phyloP scores from a whole-genome alignment of 345 rosid genomes.

The Dimocarpus longan region DNA sequence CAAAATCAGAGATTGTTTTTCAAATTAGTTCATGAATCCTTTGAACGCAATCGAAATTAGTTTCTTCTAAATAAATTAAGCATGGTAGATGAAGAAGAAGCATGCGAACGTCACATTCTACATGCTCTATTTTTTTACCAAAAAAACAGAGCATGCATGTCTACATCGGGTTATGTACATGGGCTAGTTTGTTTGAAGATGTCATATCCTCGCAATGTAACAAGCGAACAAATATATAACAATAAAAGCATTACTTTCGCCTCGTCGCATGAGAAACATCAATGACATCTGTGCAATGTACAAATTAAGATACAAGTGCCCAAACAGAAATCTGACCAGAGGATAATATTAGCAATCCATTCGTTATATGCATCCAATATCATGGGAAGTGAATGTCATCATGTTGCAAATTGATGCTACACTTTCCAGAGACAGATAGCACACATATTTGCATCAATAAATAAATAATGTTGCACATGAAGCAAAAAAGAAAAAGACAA shows the following conservation, averaged over 20 bases:
- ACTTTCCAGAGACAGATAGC: not conserved
- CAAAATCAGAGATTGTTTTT: no score
- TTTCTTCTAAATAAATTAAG: no score
- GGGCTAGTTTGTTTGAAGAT: conserved; percentile 33
- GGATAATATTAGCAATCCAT: not conserved
- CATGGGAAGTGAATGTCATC: not conserved
- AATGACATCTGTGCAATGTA: not conserved
- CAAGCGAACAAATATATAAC: conserved; percentile 20
- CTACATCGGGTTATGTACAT: no score
- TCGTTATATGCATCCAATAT: not conserved
- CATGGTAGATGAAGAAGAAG: no score
- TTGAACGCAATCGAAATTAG: no score
- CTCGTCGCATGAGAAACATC: conserved; percentile 2
- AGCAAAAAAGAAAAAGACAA: no score
- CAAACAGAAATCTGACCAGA: not conserved
- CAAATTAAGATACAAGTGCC: not conserved
- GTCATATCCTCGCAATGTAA: conserved; percentile 52
- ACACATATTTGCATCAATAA: not conserved
- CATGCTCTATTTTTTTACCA: no score
- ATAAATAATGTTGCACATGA: no score
- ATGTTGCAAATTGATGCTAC: not conserved
- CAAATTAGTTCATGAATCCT: no score
- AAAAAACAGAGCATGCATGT: no score
- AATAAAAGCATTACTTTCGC: conserved; percentile 13
- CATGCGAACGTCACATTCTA: no score